phyloP scores from a whole-genome alignment of 2,329 filamentous ascomycete genomes.

The Malbranchea cinnamomea region DNA sequence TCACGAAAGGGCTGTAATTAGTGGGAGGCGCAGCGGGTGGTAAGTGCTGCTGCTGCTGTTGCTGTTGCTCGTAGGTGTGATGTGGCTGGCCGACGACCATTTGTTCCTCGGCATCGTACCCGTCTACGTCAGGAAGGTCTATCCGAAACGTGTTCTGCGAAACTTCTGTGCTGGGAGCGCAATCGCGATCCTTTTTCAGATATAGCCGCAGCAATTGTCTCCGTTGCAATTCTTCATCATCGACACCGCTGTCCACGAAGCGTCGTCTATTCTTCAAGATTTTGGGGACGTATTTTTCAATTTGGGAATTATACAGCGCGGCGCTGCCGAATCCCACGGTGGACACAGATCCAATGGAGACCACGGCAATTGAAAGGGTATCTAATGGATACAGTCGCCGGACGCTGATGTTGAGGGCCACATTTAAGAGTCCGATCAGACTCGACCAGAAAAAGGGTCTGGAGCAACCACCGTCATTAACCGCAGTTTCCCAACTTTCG shows the following conservation, averaged over 20 bases:
- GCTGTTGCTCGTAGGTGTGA: slow-evolving; percentile 8
- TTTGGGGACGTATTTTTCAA: slow-evolving; percentile 6
- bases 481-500: neutral
- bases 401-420: slow-evolving; percentile 19
- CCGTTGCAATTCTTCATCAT: slow-evolving; percentile 26
- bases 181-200: slow-evolving; percentile 15
- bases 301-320: slow-evolving; percentile 15
- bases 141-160: slow-evolving; percentile 17
- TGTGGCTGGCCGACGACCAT: slow-evolving; percentile 11
- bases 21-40: slow-evolving; percentile 5
- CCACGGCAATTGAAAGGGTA: slow-evolving; percentile 14
- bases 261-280: slow-evolving; percentile 5
- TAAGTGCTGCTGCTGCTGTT: too few species aligned
- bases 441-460: slow-evolving; percentile 15
- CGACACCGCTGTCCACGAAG: slow-evolving; percentile 9
- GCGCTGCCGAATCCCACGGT: slow-evolving; percentile 16
- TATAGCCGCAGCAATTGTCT: slow-evolving; percentile 24
- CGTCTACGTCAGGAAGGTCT: slow-evolving; percentile 13
- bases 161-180: slow-evolving; percentile 15
- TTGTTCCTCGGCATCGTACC: slow-evolving; percentile 8
- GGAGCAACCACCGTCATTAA: slow-evolving; percentile 1
- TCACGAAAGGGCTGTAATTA: slow-evolving; percentile 5
- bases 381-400: slow-evolving; percentile 16
- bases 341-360: slow-evolving; percentile 17
- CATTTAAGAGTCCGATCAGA: slow-evolving; percentile 19